Evolutionary conservation across 495 filamentous ascomycete genomes (phyloP), one percentile per base, ranked within the genome.

Genomic region (Tuber umbilicatum): DNA sequence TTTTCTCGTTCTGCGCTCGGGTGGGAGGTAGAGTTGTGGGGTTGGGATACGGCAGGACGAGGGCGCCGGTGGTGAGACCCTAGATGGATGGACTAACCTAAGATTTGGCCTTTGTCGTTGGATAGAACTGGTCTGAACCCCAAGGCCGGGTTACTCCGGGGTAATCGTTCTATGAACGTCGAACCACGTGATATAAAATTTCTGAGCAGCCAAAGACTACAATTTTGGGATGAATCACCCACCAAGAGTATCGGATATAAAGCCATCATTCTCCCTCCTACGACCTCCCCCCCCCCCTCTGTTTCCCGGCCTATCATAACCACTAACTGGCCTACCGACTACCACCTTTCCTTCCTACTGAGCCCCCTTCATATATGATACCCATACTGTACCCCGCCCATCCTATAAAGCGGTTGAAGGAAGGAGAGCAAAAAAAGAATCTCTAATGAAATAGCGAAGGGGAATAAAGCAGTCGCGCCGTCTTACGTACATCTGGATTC

Each of bases 391-490:
- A 64, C 17, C 27, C 31, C 31, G 35, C 55, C 55, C 12, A 35
- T 64, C 55, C 27, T 16, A 60, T 50, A 27, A 72, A 47, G 27
- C 68, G 50, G 50, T 23, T 38, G 68, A 40, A 74, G 39, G 55
- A 43, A 74, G 68, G 69, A 40, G 37, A 64, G 21, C 67, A 37
- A 12, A 50, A 16, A 50, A 42, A 55, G 68, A 43, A 68, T 60
- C 27, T 27, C 27, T 17, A 60, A 60, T 60, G 10, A 60, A 60
- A 60, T 60, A 9, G 50, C n/a, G 23, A 60, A 60, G n/a, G 50
- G 55, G 55, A 35, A 35, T 23, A n/a, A n/a, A n/a, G 12, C 3
- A 35, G 27, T 35, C 27, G 27, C 27, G 19, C 55, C 55, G 27
- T 64, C 55, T 64, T 64, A 64, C 55, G 55, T 64, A 64, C 55